These are phyloP conservation scores for Russula olivacea DNA, from an alignment of 768 basidiomycete genomes.

Conservation along the genomic window DNA sequence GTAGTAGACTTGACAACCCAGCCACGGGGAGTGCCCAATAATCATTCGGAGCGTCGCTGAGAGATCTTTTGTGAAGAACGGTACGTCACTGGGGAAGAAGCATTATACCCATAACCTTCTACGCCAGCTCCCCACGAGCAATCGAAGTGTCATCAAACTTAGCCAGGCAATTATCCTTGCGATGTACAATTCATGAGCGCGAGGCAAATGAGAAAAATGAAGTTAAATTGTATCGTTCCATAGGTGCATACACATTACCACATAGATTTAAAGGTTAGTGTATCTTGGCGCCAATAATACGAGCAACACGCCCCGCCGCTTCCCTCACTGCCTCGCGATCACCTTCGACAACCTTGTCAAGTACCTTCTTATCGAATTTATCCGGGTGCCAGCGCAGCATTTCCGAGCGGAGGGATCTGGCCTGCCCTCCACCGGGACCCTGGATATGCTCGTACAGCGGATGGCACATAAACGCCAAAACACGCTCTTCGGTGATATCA, in stretches of 20 bases:
- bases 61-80: neutral
- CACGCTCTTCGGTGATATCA: constrained; percentile 34
- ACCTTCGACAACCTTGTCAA: constrained; percentile 33
- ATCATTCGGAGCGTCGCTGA: neutral
- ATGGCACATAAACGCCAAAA: constrained; percentile 40
- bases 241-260: neutral
- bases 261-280: neutral
- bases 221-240: neutral
- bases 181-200: neutral
- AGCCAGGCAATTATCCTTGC: neutral
- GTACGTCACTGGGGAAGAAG: neutral
- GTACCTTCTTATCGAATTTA: constrained; percentile 39
- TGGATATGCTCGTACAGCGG: constrained; percentile 30
- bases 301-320: constrained; percentile 37
- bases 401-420: constrained; percentile 40
- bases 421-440: constrained; percentile 29
- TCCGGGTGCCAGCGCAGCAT: constrained; percentile 53
- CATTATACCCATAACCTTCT: neutral
- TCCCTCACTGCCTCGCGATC: constrained; percentile 34
- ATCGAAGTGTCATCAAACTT: too few relatives aligned
- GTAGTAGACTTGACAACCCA: constrained; percentile 1
- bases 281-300: constrained; percentile 30
- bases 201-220: neutral
- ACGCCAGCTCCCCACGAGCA: neutral
- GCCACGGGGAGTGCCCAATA: too few relatives aligned